Evolutionary conservation across 306 rosid species (phyloP).

Genomic region (Lotus japonicus): DNA sequence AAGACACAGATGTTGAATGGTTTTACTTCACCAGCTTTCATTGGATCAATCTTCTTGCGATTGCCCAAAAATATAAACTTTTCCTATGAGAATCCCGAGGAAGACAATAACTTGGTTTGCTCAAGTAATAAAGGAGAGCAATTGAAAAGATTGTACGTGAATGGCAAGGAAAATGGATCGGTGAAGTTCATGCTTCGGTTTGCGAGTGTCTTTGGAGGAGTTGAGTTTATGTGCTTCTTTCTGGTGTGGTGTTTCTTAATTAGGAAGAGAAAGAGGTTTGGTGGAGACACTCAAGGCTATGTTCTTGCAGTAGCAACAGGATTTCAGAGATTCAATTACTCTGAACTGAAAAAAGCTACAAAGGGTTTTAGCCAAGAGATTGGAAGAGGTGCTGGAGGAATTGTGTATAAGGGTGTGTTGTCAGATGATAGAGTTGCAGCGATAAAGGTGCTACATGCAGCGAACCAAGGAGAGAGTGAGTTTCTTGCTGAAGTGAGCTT

Average conservation of each 20-base stretch:
- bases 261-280: background rate
- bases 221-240: constrained; percentile 1
- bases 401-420: constrained; percentile 3
- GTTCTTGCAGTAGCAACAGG: background rate
- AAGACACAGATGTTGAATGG: constrained; percentile 10
- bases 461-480: constrained; percentile 12
- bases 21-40: background rate
- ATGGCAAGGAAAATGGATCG: background rate
- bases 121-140: background rate
- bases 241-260: background rate
- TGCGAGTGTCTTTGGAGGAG: background rate
- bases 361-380: constrained; percentile 14
- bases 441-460: background rate
- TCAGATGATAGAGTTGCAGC: constrained; percentile 4
- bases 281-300: background rate
- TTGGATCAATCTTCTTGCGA: background rate
- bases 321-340: constrained; percentile 3
- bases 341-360: constrained; percentile 11
- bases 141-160: background rate
- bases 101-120: background rate
- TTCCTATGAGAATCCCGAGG: background rate
- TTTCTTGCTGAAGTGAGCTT: constrained; percentile 11
- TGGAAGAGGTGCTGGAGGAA: constrained; percentile 22
- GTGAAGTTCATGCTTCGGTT: constrained; percentile 8
- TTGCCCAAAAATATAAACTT: background rate